Evolutionary conservation across 805 yeast species (phyloP).

Genomic region (Yarrowia sp.): DNA sequence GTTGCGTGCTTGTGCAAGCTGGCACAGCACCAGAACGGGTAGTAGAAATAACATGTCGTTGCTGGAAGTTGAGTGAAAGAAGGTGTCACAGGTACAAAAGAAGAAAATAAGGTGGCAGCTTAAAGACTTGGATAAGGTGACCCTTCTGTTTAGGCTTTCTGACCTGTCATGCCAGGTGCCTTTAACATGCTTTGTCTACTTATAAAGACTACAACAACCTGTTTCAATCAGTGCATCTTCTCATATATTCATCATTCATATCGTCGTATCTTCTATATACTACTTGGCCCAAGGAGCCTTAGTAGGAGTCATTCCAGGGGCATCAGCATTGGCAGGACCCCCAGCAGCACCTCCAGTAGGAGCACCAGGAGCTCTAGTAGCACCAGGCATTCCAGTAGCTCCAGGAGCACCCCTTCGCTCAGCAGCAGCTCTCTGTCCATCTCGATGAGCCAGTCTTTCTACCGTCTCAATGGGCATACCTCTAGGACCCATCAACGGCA

Average conservation of each 20-base stretch:
- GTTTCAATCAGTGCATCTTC: too few relatives aligned
- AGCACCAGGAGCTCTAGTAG: background rate
- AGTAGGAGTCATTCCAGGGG: background rate
- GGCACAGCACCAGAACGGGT: background rate
- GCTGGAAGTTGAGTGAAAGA: background rate
- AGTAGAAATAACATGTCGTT: constrained; percentile 3
- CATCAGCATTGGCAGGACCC: background rate
- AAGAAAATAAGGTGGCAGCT: background rate
- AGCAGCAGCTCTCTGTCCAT: background rate
- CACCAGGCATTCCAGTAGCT: background rate
- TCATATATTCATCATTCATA: too few relatives aligned
- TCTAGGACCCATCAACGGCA: constrained; percentile 3
- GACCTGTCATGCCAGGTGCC: too few relatives aligned
- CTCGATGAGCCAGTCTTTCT: constrained; percentile 2
- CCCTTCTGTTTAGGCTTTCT: background rate
- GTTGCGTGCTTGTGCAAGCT: constrained; percentile 2
- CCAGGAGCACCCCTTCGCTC: background rate
- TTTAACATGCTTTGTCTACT: too few relatives aligned
- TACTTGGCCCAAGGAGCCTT: constrained; percentile 30
- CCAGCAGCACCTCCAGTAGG: background rate
- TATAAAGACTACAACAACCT: too few relatives aligned
- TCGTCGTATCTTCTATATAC: too few relatives aligned
- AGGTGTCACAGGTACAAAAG: background rate
- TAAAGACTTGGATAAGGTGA: background rate
- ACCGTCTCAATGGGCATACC: constrained; percentile 11